These are phyloP conservation scores for Bjerkandera adusta DNA, from an alignment of 1,284 basidiomycete species.

Conservation along the genomic window DNA sequence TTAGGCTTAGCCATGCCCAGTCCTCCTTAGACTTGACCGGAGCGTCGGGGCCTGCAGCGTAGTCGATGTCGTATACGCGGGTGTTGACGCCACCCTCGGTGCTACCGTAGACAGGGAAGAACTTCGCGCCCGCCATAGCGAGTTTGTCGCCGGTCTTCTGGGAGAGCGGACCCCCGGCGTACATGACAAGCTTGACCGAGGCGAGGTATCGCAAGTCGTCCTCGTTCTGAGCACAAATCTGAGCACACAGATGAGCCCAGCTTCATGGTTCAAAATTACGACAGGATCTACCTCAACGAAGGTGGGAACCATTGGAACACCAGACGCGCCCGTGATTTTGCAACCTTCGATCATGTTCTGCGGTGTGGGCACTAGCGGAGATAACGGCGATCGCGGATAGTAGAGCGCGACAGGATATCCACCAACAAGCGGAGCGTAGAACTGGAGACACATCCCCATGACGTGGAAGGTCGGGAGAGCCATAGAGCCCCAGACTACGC, in stretches of 20 bases:
- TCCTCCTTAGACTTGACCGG: constrained; percentile 14
- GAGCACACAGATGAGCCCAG: neutral
- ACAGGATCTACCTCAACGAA: constrained; percentile 17
- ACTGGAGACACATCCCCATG: constrained; percentile 15
- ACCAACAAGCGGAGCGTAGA: constrained; percentile 9
- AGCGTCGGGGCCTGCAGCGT: neutral
- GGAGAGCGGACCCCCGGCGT: constrained; percentile 30
- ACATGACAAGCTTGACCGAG: constrained; percentile 18
- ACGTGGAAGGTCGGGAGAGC: constrained; percentile 21
- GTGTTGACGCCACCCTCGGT: constrained; percentile 19
- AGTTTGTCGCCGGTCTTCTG: constrained; percentile 26
- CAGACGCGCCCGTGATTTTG: constrained; percentile 1
- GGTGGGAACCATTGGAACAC: constrained; percentile 14
- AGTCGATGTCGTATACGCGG: constrained; percentile 15
- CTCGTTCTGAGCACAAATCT: constrained; percentile 21
- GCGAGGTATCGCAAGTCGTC: constrained; percentile 17
- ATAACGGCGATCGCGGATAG: constrained; percentile 7
- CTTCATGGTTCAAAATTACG: neutral
- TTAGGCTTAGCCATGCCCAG: constrained; percentile 32
- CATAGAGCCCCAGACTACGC: constrained; percentile 10
- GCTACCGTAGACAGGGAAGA: constrained; percentile 22
- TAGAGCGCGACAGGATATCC: constrained; percentile 8
- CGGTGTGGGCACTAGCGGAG: constrained; percentile 11
- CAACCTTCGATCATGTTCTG: constrained; percentile 15
- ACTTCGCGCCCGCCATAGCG: constrained; percentile 21